Percentiles rank a stretch among this genome's conserved stretches.
phyloP scores from a whole-genome alignment of 768 basidiomycete species.

The Agaricus sinodeliciosus region DNA sequence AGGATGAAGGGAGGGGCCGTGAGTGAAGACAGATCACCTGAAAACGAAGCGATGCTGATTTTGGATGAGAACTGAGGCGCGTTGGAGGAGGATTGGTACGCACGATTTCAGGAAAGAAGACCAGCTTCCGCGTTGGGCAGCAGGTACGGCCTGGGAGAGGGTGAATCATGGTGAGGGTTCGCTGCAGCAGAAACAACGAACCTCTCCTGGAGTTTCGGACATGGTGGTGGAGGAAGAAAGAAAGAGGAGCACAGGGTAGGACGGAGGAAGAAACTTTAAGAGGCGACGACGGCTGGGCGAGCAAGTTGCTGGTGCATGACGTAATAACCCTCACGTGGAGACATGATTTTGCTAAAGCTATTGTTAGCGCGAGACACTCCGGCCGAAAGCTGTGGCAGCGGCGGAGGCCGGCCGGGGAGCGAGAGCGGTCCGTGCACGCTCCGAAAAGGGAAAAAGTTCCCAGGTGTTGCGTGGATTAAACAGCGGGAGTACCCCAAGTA shows the following conservation, averaged over 20 bases:
- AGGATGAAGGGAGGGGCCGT: constrained; percentile 91
- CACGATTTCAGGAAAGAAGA: constrained; percentile 87
- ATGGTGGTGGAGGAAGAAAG: constrained; percentile 5
- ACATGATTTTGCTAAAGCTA: not conserved
- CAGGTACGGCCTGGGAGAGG: constrained; percentile 59
- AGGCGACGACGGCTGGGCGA: not conserved
- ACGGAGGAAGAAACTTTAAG: not conserved
- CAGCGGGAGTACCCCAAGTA: constrained; percentile 1
- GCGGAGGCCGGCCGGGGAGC: not conserved
- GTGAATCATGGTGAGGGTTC: not conserved
- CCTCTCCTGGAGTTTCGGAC: constrained; percentile 24
- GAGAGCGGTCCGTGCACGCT: constrained; percentile 9
- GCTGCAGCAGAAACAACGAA: constrained; percentile 3
- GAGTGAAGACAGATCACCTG: constrained; percentile 80
- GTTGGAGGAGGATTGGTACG: constrained; percentile 17
- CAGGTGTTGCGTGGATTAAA: constrained; percentile 10
- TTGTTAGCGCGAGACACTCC: not conserved
- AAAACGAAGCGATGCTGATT: constrained; percentile 73
- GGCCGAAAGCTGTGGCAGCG: not conserved
- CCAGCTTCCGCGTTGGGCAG: constrained; percentile 83
- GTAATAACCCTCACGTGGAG: constrained; percentile 2
- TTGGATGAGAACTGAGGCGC: not conserved
- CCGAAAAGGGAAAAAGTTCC: constrained; percentile 3
- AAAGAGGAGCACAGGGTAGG: not conserved
- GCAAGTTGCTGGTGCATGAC: constrained; percentile 2